Conservation (phyloP, 2,329 filamentous ascomycete genomes). For the Venturia aucupariae region DNA sequence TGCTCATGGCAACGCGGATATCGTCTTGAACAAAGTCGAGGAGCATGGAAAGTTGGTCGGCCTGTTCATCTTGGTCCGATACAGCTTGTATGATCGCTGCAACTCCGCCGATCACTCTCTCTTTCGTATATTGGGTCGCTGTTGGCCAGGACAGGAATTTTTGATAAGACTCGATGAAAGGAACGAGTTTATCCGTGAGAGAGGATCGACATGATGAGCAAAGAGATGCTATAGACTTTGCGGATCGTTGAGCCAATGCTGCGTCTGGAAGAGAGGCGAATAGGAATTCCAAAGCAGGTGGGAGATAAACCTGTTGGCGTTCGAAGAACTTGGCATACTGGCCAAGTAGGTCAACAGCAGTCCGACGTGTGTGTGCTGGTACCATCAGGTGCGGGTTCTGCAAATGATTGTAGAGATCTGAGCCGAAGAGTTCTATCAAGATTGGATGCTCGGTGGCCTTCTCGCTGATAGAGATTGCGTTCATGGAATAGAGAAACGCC, state of each 20-base stretch:
- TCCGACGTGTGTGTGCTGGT: constrained; percentile 55
- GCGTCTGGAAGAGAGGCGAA: constrained; percentile 59
- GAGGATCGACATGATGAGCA: constrained; percentile 66
- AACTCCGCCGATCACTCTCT: constrained; percentile 65
- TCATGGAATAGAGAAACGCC: constrained; percentile 51
- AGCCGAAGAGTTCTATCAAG: constrained; percentile 55
- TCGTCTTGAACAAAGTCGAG: constrained; percentile 55
- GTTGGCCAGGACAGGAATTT: constrained; percentile 50
- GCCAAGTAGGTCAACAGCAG: constrained; percentile 61
- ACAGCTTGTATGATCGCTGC: constrained; percentile 67
- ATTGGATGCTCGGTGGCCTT: constrained; percentile 49
- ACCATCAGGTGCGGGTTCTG: constrained; percentile 39
- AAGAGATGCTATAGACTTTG: constrained; percentile 63
- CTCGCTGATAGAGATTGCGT: constrained; percentile 58
- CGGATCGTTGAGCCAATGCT: constrained; percentile 56
- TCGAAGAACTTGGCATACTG: constrained; percentile 70
- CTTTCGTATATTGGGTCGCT: constrained; percentile 60
- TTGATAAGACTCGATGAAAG: constrained; percentile 64
- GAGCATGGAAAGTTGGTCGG: constrained; percentile 48
- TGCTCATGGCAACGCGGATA: constrained; percentile 34
- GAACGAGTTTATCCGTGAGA: constrained; percentile 56
- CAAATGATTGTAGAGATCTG: constrained; percentile 45
- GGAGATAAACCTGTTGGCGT: constrained; percentile 56
- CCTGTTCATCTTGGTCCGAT: constrained; percentile 40
- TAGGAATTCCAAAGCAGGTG: constrained; percentile 62